phyloP scores from a whole-genome alignment of 371 early-diverging fungal species.

The Chytridium lagenaria region DNA sequence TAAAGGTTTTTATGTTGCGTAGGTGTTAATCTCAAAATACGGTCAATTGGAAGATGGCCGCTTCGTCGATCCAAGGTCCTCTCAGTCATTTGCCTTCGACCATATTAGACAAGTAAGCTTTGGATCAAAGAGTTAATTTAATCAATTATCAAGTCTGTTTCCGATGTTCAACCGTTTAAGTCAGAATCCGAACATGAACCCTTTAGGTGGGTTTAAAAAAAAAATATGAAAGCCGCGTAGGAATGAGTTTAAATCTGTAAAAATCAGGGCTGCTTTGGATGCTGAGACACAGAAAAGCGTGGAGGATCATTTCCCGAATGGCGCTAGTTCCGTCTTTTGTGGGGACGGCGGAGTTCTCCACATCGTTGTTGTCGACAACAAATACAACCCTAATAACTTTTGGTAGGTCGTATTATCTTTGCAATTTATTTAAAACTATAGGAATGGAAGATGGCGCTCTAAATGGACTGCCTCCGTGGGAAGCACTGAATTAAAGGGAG shows the following conservation, averaged over 20 bases:
- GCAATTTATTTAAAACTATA: slow-evolving; percentile 26
- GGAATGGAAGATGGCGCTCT: slow-evolving; percentile 93
- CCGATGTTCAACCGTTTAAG: slow-evolving; percentile 62
- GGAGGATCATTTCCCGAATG: slow-evolving; percentile 79
- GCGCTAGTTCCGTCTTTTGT: slow-evolving; percentile 70
- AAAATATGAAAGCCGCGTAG: too few species aligned
- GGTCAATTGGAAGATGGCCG: slow-evolving; percentile 67
- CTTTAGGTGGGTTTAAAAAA: slow-evolving; percentile 18
- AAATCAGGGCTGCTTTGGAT: slow-evolving; percentile 65
- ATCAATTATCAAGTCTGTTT: slow-evolving; percentile 45
- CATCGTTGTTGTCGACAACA: slow-evolving; percentile 82
- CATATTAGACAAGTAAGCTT: slow-evolving; percentile 46
- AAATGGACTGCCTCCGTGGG: slow-evolving; percentile 69
- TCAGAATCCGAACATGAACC: slow-evolving; percentile 49
- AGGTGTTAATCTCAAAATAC: slow-evolving; percentile 80
- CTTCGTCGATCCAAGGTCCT: slow-evolving; percentile 70
- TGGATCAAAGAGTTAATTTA: background rate
- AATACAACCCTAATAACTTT: slow-evolving; percentile 89
- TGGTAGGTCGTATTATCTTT: slow-evolving; percentile 66
- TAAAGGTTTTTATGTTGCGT: too few species aligned
- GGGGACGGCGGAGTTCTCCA: slow-evolving; percentile 58
- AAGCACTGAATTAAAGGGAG: slow-evolving; percentile 67
- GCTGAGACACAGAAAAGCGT: slow-evolving; percentile 67
- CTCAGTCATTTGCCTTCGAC: slow-evolving; percentile 41
- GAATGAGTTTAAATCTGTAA: too few species aligned